Evolutionary conservation across 805 yeast genomes (phyloP), one percentile per base, ranked within the genome.

Genomic region (Jamesozyma hellenica): DNA sequence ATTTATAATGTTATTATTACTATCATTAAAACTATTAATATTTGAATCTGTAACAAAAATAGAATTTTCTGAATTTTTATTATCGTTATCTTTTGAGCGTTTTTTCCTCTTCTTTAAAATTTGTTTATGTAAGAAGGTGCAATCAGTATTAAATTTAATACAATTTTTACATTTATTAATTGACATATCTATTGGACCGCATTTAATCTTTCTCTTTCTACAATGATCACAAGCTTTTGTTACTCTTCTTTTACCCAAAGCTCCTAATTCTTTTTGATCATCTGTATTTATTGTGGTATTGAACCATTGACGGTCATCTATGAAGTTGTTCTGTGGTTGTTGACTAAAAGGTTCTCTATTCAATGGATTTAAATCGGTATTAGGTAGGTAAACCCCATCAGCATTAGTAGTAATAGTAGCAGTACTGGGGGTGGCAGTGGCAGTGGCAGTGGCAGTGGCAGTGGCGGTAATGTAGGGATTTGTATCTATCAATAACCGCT

Each of bases 171-270:
- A 58, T 44, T 51, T 54, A 10, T 47, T 46, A 2, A 47, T 43
- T 9, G 35, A 30, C 3, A 49, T 46, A 35, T 54, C 45, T 7
- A 56, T 35, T 4, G 47, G 42, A 18, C 49, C 59, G 42, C 63
- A 58, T 38, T 55, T 55, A 28, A 58, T 53, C 41, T 58, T 58
- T 32, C 61, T 48, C 37, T 45, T 56, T 38, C 63, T 49, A 43
- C 63, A 58, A 38, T 50, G 51, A 42, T 58, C 63, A 45, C 63
- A 58, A 12, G 63, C 63, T 36, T 50, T 54, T 10, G 56, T 39
- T 8, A 52, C 61, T 38, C 63, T 47, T 41, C 47, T 55, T 36
- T 52, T 53, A 3, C 34, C 29, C 19, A 36, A 17, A 9, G 18
- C 6, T n/a, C 14, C 32, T 9, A 16, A 18, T 4, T 29, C 17